These are phyloP conservation scores for Tricharina praecox DNA, from an alignment of 495 filamentous ascomycete species.

Conservation along the genomic window DNA sequence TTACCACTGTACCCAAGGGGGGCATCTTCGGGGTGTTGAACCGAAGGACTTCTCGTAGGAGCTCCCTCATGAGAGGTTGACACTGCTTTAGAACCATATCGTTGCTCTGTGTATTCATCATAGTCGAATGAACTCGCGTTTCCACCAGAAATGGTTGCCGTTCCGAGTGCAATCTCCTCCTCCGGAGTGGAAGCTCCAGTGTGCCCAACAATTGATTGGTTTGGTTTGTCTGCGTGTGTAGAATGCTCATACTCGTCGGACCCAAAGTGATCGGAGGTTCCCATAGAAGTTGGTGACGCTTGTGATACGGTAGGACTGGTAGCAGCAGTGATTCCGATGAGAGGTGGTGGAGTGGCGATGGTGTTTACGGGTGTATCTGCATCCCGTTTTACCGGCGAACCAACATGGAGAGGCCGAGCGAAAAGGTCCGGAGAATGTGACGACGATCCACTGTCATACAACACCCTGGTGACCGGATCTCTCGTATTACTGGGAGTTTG, in stretches of 20 bases:
- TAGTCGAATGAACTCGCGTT: background rate
- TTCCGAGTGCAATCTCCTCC: constrained; percentile 1
- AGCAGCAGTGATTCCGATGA: constrained; percentile 15
- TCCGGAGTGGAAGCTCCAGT: constrained; percentile 18
- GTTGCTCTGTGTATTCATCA: background rate
- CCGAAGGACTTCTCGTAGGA: background rate
- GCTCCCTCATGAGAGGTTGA: too few relatives aligned
- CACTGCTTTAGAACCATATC: background rate
- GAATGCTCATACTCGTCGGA: too few relatives aligned
- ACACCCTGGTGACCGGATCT: constrained; percentile 11
- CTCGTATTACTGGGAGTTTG: constrained; percentile 8
- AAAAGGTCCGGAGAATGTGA: constrained; percentile 13
- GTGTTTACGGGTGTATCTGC: constrained; percentile 16
- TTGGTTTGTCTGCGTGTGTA: too few relatives aligned
- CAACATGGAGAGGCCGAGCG: constrained; percentile 8
- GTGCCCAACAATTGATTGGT: constrained; percentile 13
- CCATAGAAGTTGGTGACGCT: too few relatives aligned
- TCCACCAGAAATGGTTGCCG: background rate
- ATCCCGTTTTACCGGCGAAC: background rate
- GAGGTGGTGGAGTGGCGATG: constrained; percentile 10
- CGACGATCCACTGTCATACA: constrained; percentile 7
- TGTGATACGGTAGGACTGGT: background rate
- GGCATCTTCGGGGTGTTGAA: background rate
- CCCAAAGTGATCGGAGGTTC: too few relatives aligned
- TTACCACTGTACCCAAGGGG: background rate